Conservation (phyloP, 176 grass and related monocot genomes). For the Phoenix roebelenii region DNA sequence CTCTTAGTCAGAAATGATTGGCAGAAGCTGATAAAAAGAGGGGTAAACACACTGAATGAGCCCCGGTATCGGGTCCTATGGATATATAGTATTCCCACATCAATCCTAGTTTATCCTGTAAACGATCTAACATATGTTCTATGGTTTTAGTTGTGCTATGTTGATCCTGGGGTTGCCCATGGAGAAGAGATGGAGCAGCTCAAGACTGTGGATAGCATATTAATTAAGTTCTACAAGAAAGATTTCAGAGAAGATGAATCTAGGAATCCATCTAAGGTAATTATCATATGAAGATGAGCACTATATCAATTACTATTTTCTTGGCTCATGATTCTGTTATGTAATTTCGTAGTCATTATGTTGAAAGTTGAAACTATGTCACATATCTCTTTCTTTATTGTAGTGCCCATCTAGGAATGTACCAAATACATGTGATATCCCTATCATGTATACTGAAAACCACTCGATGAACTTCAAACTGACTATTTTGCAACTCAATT, state of each 20-base stretch:
- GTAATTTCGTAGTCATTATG: too few relatives aligned
- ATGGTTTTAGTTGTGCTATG: slow-evolving; percentile 60
- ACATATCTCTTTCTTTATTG: too few relatives aligned
- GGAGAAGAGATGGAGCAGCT: slow-evolving; percentile 53
- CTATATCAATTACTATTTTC: too few relatives aligned
- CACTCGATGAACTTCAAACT: too few relatives aligned
- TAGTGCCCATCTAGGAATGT: too few relatives aligned
- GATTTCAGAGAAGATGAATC: too few relatives aligned
- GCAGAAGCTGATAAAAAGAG: slow-evolving; percentile 68
- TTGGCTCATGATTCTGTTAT: too few relatives aligned
- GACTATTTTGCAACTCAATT: neutral
- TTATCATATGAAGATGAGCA: too few relatives aligned
- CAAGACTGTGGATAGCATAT: slow-evolving; percentile 58
- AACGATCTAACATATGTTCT: neutral
- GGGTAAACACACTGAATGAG: slow-evolving; percentile 65
- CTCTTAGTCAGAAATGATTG: slow-evolving; percentile 61
- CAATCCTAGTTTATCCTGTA: neutral
- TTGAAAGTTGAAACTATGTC: too few relatives aligned
- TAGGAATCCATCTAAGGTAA: too few relatives aligned
- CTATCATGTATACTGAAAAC: too few relatives aligned
- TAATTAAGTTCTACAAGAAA: slow-evolving; percentile 49
- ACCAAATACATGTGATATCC: too few relatives aligned
- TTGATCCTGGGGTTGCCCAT: slow-evolving; percentile 60
- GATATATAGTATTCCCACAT: slow-evolving; percentile 2
- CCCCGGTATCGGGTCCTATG: slow-evolving; percentile 68